A percentile compares a stretch with the other conserved stretches of the same genome.
These are phyloP conservation scores for Rhynchosporium graminicola DNA, from an alignment of 2,329 filamentous ascomycete genomes.

Conservation along the genomic window DNA sequence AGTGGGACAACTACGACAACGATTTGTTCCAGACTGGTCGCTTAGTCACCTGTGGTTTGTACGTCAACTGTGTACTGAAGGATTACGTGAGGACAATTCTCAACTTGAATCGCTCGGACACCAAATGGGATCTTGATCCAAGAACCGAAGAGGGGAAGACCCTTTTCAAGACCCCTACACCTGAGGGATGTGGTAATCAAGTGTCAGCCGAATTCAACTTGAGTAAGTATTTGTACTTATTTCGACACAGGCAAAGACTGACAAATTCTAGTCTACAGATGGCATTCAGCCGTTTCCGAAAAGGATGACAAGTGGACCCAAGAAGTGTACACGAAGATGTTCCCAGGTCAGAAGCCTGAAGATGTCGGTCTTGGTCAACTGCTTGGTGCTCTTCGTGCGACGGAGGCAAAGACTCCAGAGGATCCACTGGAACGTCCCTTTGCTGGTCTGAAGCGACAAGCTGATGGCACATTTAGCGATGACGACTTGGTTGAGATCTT, in stretches of 20 bases:
- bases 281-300: conserved; percentile 77
- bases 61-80: conserved; percentile 75
- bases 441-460: conserved; percentile 61
- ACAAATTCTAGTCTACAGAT: conserved; percentile 62
- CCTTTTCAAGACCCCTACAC: conserved; percentile 53
- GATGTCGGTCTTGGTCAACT: conserved; percentile 63
- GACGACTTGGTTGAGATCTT: conserved; percentile 75
- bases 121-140: conserved; percentile 69
- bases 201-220: conserved; percentile 89
- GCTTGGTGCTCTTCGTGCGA: conserved; percentile 61
- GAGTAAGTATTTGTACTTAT: conserved; percentile 38
- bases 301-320: conserved; percentile 82
- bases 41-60: conserved; percentile 72
- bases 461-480: conserved; percentile 71
- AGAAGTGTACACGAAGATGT: conserved; percentile 63
- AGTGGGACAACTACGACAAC: conserved; percentile 70
- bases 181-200: conserved; percentile 75
- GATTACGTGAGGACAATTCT: conserved; percentile 74
- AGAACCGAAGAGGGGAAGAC: conserved; percentile 63
- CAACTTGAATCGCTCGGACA: conserved; percentile 36
- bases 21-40: conserved; percentile 79
- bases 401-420: conserved; percentile 58
- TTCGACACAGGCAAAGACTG: neutral
- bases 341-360: conserved; percentile 51
- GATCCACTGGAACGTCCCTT: conserved; percentile 73